Conservation (phyloP, 163 green algal species). For the Botryococcus braunii region DNA sequence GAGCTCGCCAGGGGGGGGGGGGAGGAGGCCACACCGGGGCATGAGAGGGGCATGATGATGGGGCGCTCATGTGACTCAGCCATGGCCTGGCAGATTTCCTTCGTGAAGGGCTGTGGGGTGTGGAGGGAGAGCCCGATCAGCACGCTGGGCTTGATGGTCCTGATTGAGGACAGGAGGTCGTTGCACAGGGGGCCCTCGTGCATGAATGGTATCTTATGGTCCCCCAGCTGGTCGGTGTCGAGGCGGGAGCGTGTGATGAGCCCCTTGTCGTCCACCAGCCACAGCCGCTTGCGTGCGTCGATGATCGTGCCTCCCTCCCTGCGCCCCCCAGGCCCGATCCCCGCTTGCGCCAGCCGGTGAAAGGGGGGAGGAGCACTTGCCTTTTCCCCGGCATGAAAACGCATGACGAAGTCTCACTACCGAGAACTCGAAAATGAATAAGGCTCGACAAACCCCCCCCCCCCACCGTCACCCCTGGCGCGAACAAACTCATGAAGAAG, state of each 20-base stretch:
- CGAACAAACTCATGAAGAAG: no score
- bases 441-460: no score
- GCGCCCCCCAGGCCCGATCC: no score
- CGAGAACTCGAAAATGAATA: no score
- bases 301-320: conserved; percentile 42
- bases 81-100: conserved; percentile 42
- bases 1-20: no score
- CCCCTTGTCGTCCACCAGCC: conserved; percentile 60
- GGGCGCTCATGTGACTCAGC: conserved; percentile 39
- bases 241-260: conserved; percentile 61
- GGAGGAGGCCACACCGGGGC: conserved; percentile 22
- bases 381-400: no score
- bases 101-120: conserved; percentile 42
- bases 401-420: no score
- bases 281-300: conserved; percentile 58
- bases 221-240: conserved; percentile 59
- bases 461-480: no score
- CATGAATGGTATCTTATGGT: conserved; percentile 67
- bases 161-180: conserved; percentile 42
- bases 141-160: conserved; percentile 61
- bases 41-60: conserved; percentile 78
- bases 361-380: no score
- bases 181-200: conserved; percentile 19
- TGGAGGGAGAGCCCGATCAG: conserved; percentile 53
- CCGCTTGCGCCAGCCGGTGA: no score